Evolutionary conservation across 1,139 yeast species (phyloP).

Genomic region (Pichia sp.): DNA sequence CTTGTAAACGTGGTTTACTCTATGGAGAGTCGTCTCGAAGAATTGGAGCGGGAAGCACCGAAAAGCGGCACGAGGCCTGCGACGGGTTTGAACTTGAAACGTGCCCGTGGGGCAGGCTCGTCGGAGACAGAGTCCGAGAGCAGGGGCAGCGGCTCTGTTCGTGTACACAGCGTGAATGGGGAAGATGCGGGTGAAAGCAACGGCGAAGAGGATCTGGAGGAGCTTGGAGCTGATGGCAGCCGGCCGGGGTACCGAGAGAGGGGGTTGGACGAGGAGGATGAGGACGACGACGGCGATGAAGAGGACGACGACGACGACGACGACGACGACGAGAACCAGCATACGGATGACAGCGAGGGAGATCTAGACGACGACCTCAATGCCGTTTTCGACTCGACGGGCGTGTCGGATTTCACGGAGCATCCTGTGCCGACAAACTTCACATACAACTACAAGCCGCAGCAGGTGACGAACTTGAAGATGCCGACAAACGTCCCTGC

Average conservation of each 20-base stretch:
- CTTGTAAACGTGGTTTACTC: conserved; percentile 1
- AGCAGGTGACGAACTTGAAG: background rate
- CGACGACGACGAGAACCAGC: background rate
- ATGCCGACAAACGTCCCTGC: conserved; percentile 2
- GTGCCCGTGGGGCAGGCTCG: background rate
- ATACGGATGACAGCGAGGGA: background rate
- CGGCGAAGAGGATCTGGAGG: background rate
- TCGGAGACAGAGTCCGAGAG: background rate
- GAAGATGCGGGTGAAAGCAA: too few species aligned
- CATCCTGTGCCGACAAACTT: conserved; percentile 9
- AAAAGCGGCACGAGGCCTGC: background rate
- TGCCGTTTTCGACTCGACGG: background rate
- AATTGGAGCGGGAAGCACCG: background rate
- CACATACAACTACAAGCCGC: conserved; percentile 9
- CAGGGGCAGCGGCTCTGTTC: too few species aligned
- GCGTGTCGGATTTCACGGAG: background rate
- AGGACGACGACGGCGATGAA: background rate
- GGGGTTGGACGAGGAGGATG: too few species aligned
- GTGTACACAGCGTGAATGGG: too few species aligned
- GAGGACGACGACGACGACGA: background rate
- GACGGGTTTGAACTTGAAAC: background rate
- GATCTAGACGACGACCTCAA: background rate
- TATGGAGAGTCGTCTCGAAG: background rate
- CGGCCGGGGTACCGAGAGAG: too few species aligned
- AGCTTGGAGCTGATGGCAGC: background rate